These are phyloP conservation scores for Dioszegia aurantiaca DNA, from an alignment of 768 basidiomycete species.

Conservation along the genomic window DNA sequence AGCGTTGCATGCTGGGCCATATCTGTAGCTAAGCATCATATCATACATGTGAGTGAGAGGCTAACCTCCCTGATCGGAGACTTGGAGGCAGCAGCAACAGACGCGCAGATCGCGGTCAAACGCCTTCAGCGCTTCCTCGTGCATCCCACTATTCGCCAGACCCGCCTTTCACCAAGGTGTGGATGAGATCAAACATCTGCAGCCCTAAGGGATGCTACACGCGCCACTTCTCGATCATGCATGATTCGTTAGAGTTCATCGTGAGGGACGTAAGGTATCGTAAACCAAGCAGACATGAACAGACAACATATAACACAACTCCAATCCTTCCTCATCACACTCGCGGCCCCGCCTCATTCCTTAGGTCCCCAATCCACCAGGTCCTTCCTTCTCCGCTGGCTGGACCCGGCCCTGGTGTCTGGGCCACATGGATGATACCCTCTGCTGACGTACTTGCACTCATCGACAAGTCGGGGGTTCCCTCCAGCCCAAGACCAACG, in stretches of 20 bases:
- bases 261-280: background rate
- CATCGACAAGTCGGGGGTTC: constrained; percentile 10
- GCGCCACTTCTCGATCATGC: too few relatives aligned
- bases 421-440: background rate
- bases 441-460: constrained; percentile 1
- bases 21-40: background rate
- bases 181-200: too few relatives aligned
- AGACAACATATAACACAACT: background rate
- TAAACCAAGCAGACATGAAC: background rate
- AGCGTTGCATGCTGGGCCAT: constrained; percentile 4
- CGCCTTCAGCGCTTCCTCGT: too few relatives aligned
- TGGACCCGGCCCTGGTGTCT: background rate
- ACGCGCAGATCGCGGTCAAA: too few relatives aligned
- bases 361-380: background rate
- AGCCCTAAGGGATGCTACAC: too few relatives aligned
- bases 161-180: too few relatives aligned
- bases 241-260: too few relatives aligned
- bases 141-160: too few relatives aligned
- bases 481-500: background rate
- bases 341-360: background rate
- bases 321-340: background rate
- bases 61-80: too few relatives aligned
- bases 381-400: background rate
- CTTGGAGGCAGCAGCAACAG: too few relatives aligned
- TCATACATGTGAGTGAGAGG: too few relatives aligned